phyloP scores from a whole-genome alignment of 2,329 filamentous ascomycete species.

The Colletotrichum brevisporum region DNA sequence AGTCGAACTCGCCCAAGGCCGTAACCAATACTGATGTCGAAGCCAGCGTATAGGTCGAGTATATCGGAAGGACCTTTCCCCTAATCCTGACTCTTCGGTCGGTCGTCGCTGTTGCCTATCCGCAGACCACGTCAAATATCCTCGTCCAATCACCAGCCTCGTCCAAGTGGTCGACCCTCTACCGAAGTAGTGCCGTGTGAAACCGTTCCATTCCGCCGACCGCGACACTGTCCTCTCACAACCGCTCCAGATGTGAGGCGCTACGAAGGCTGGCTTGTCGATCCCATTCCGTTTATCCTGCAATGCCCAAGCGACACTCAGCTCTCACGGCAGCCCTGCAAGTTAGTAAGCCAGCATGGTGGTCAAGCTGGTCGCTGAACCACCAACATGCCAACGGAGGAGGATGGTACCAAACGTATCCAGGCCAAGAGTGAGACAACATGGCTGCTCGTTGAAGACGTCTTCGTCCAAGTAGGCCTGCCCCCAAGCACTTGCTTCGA shows the following conservation, averaged over 20 bases:
- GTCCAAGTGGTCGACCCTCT: background rate
- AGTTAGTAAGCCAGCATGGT: background rate
- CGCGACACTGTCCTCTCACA: background rate
- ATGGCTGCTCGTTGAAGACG: too few species aligned
- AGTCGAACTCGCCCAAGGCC: too few species aligned
- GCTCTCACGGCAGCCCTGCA: background rate
- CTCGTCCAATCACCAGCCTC: background rate
- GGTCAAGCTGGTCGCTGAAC: too few species aligned
- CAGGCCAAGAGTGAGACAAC: too few species aligned
- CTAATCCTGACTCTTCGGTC: background rate
- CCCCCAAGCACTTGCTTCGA: background rate
- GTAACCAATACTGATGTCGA: too few species aligned
- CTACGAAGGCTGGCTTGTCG: background rate
- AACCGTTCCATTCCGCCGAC: background rate
- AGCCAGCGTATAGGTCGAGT: too few species aligned
- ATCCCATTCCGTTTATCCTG: background rate
- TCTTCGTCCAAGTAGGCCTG: background rate
- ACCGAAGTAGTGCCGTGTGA: conserved; percentile 2
- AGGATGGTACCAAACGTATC: too few species aligned
- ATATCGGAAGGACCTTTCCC: too few species aligned
- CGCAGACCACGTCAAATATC: background rate
- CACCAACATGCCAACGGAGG: too few species aligned
- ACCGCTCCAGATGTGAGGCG: too few species aligned
- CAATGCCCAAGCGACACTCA: background rate
- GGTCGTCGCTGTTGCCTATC: background rate